Base-by-base conservation (phyloP, 805 yeast genomes). In the Candida maris region DNA sequence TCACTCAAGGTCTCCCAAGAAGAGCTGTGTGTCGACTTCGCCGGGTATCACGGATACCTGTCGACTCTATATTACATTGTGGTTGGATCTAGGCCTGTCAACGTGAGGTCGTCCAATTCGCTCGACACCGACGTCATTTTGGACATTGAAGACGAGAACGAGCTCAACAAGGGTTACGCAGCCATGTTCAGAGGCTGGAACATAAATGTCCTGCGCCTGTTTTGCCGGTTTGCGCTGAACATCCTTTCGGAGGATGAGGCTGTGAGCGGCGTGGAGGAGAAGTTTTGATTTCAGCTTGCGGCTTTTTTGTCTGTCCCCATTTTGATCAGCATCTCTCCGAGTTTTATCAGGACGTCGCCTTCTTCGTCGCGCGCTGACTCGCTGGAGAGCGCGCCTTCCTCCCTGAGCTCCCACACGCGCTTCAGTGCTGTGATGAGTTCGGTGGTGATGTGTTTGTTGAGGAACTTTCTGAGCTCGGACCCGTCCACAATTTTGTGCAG, bases 161-260 rank as follows among this genome's bases (percentile, higher is more conserved):
- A 73, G 25, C 58, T 68, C 6, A 65, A 70, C 23, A 59, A 68
- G 32, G 73, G 79, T 1, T 45, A 70, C 46, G 71, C 72, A 27
- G 73, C 69, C 1, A 57, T 81, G 18, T 89, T 85, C 70, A 74
- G 91, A 48, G 98, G 97, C 24, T 91, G 97, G 97, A 75, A 86
- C 57, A 79, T 87, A 27, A 94, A 95, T 19, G 68, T 85, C 8
- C 59, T 87, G 39, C 86, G 91, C 42, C 74, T 85, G 3, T 59
- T 85, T 32, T 93, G 95, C 8, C 80, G 81, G 34, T 91, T 94
- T 83, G 89, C 95, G 2, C 70, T 84, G 46, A 71, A 75, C 35
- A 62, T 83, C 35, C 53, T 82, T 45, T 71, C 75, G 37, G 65
- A 68, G 45, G 68, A 65, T 39, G 75, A 77, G 15, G 74, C 68